Percentiles rank a stretch among this genome's conserved stretches.
These are phyloP conservation scores for Penicillium sclerotigenum DNA, from an alignment of 2,329 filamentous ascomycete genomes.

Conservation along the genomic window DNA sequence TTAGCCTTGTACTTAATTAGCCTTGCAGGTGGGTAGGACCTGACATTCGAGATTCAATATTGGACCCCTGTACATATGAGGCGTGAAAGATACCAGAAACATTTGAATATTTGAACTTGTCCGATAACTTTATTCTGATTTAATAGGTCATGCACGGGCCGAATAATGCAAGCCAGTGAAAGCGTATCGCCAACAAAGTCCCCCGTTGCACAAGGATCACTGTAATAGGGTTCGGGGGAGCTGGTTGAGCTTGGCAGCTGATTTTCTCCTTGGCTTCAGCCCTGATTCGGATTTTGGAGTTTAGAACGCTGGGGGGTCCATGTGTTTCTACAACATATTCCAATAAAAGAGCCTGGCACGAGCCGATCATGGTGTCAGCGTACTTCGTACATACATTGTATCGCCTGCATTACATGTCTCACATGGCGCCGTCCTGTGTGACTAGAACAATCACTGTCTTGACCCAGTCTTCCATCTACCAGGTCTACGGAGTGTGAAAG, in stretches of 20 bases:
- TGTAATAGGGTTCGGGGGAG: constrained; percentile 25
- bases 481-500: constrained; percentile 14
- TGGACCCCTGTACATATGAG: constrained; percentile 1
- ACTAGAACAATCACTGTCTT: constrained; percentile 12
- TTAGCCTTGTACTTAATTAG: constrained; percentile 12
- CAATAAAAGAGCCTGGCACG: constrained; percentile 5
- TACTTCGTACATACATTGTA: constrained; percentile 7
- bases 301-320: not conserved
- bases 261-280: constrained; percentile 8
- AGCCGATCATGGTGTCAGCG: constrained; percentile 3
- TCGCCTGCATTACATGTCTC: constrained; percentile 30
- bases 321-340: constrained; percentile 6
- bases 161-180: constrained; percentile 15
- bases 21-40: constrained; percentile 9
- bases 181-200: constrained; percentile 37
- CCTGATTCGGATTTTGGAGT: not conserved
- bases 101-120: not conserved
- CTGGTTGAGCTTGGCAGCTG: constrained; percentile 26
- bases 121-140: not conserved
- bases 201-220: constrained; percentile 16
- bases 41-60: not conserved
- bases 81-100: not conserved
- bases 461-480: constrained; percentile 19
- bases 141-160: constrained; percentile 16
- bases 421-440: constrained; percentile 21